Conservation (phyloP, 768 basidiomycete genomes). For the Leccinum fibrillosum region DNA sequence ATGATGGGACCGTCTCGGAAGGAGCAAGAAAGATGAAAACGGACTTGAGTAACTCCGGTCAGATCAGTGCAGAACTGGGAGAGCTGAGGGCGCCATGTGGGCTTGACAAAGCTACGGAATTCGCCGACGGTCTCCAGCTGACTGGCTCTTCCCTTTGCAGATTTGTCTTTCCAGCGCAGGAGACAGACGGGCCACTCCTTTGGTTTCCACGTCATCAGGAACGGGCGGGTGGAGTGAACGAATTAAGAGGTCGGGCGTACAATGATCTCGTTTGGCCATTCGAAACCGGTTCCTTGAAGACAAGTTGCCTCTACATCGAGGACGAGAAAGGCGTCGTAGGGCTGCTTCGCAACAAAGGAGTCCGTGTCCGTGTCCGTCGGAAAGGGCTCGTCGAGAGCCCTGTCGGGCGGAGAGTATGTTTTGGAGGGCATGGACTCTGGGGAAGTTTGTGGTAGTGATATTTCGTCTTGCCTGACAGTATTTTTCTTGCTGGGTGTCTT, state of each 20-base stretch:
- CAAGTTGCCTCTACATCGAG: constrained; percentile 92
- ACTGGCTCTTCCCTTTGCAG: constrained; percentile 45
- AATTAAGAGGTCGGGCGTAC: constrained; percentile 43
- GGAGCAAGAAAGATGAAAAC: constrained; percentile 24
- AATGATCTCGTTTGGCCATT: constrained; percentile 95
- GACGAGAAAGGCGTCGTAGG: constrained; percentile 79
- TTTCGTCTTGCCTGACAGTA: not conserved
- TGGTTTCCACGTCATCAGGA: constrained; percentile 5
- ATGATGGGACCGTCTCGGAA: constrained; percentile 2
- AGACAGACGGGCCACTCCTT: constrained; percentile 95
- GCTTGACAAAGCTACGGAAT: constrained; percentile 85
- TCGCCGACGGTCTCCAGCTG: constrained; percentile 70
- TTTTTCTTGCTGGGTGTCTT: not conserved
- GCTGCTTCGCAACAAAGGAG: constrained; percentile 33
- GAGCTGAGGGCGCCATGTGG: constrained; percentile 80
- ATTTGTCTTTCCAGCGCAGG: constrained; percentile 73
- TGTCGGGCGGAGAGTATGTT: constrained; percentile 8
- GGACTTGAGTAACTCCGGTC: constrained; percentile 91
- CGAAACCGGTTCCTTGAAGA: constrained; percentile 57
- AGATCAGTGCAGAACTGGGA: constrained; percentile 81
- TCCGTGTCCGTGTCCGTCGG: constrained; percentile 9
- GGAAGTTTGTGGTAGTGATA: not conserved
- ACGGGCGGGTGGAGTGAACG: not conserved
- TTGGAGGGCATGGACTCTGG: constrained; percentile 18
- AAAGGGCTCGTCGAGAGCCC: constrained; percentile 4